phyloP scores from a whole-genome alignment of 2,329 filamentous ascomycete species.

The Pseudogymnoascus sp. region DNA sequence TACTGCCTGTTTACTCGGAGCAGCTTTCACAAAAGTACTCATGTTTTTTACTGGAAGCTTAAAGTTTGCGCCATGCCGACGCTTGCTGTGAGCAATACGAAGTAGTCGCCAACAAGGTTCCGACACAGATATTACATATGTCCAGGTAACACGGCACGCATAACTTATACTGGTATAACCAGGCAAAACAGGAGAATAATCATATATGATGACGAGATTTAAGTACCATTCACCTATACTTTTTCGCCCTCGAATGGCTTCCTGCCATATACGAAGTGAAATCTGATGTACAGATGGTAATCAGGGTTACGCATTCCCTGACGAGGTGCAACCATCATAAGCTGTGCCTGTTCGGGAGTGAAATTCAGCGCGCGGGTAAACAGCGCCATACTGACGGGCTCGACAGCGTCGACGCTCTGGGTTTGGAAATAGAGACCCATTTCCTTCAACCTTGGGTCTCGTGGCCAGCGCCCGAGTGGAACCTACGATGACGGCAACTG shows the following conservation, averaged over 20 bases:
- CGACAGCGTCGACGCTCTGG: constrained; percentile 14
- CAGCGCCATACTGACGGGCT: constrained; percentile 13
- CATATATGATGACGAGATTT: neutral
- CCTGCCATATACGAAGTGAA: constrained; percentile 20
- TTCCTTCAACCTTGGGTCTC: constrained; percentile 30
- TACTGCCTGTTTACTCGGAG: too few relatives aligned
- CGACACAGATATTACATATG: too few relatives aligned
- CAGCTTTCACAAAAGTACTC: too few relatives aligned
- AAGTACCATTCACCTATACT: neutral
- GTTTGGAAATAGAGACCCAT: constrained; percentile 24
- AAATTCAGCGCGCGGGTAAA: constrained; percentile 14
- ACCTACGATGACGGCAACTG: neutral
- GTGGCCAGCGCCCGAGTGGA: constrained; percentile 35
- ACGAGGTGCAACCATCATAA: constrained; percentile 11
- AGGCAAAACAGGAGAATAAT: neutral
- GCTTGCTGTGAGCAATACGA: too few relatives aligned
- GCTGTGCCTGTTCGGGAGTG: constrained; percentile 12
- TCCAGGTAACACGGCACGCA: neutral
- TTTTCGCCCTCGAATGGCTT: constrained; percentile 15
- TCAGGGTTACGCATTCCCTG: constrained; percentile 13
- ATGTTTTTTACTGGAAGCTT: too few relatives aligned
- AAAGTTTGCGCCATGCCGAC: too few relatives aligned
- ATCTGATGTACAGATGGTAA: constrained; percentile 14
- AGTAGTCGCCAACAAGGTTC: too few relatives aligned
- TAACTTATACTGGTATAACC: neutral